Evolutionary conservation across 192 early-diverging fungal species (phyloP), one percentile per base, ranked within the genome.

Genomic region (Podila verticillata): DNA sequence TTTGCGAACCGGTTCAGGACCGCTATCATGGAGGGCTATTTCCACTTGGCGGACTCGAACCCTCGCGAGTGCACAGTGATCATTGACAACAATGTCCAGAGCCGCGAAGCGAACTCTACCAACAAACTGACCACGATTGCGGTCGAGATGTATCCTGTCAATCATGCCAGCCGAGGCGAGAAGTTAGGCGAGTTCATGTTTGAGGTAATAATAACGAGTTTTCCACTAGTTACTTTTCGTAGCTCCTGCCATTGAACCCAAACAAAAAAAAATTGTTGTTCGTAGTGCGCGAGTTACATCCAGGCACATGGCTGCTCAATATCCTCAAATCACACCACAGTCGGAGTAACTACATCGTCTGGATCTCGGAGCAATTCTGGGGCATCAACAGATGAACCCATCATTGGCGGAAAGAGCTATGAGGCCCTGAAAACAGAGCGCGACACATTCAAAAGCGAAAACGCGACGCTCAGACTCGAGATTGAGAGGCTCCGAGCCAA

Each of bases 141-240:
- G 0, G 63, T 80, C 9, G 70, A 80, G 12, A 72, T 80, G 77
- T 48, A 60, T 68, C 54, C 66, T 20, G 70, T 80, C 26, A 80
- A 63, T 30, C 77, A 80, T 51, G 22, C 77, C 4, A 63, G 31
- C 31, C 69, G 77, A 12, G 34, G 66, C 26, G 70, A 68, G 17
- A 80, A 80, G 39, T 26, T 68, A n/a, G 66, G 77, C 20, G 77
- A 72, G 31, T 80, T 80, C 34, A 64, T 80, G 61, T 80, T 80
- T 68, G 77, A 80, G 70, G 77, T 72, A 79, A 19, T 29, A 17
- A 31, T 26, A 7, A 5, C 20, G 7, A 35, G 35, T 56, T 49
- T 34, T 35, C 5, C 19, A 47, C 47, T 48, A n/a, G 36, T 36
- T 24, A 19, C 3, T 24, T 48, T 29, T 28, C 24, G 29, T 15